phyloP scores from a whole-genome alignment of 2,329 filamentous ascomycete species.

The Cladosporium sp. region DNA sequence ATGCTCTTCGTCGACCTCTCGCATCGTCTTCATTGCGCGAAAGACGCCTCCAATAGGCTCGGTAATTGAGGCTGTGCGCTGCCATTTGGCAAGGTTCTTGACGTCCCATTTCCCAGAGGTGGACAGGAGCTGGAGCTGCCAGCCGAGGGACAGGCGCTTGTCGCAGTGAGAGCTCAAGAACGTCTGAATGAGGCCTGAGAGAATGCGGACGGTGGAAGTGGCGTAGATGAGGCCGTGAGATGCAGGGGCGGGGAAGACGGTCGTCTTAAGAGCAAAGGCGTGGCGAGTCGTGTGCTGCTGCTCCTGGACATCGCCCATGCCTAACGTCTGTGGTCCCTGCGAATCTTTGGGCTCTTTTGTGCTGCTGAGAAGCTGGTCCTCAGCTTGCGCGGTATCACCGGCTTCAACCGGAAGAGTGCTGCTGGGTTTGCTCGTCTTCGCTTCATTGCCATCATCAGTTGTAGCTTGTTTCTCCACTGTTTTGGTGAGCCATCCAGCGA shows the following conservation, averaged over 20 bases:
- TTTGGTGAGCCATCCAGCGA: conserved; percentile 42
- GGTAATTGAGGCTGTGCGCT: conserved; percentile 40
- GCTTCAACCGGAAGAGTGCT: conserved; percentile 7
- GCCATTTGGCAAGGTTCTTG: conserved; percentile 92
- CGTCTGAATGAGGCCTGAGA: conserved; percentile 75
- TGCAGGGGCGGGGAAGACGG: conserved; percentile 67
- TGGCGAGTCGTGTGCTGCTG: conserved; percentile 19
- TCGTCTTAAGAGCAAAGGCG: conserved; percentile 54
- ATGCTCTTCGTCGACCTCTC: conserved; percentile 80
- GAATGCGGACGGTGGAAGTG: conserved; percentile 64
- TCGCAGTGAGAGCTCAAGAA: conserved; percentile 74
- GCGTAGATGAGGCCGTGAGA: conserved; percentile 81
- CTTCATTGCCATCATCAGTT: neutral
- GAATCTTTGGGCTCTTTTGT: neutral
- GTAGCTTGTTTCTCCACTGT: conserved; percentile 8
- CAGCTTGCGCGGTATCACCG: conserved; percentile 14
- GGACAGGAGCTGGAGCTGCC: conserved; percentile 85
- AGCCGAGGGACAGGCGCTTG: conserved; percentile 70
- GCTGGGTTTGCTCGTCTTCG: neutral
- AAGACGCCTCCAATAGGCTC: conserved; percentile 70
- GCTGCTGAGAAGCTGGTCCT: conserved; percentile 5
- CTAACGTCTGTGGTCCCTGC: conserved; percentile 4
- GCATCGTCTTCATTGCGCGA: conserved; percentile 84
- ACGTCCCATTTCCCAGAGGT: conserved; percentile 96
- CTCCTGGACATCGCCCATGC: conserved; percentile 7